These are phyloP conservation scores for Cyclanthera cordifolia DNA, from an alignment of 306 rosid genomes.

Conservation along the genomic window DNA sequence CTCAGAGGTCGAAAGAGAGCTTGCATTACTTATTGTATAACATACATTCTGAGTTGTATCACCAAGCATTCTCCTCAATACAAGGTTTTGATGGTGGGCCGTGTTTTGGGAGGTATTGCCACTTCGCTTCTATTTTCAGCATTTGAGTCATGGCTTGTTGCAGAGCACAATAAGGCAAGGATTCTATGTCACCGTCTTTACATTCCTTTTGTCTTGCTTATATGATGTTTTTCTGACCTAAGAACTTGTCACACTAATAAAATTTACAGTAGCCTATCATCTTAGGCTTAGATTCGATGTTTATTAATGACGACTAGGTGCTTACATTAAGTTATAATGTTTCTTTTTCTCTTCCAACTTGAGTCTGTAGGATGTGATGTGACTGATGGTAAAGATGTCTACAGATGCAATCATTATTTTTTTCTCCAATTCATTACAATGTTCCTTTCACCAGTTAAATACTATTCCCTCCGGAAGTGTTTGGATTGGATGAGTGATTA, in stretches of 20 bases:
- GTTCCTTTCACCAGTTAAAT: too few species aligned
- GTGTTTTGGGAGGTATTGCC: constrained; percentile 89
- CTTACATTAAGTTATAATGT: neutral
- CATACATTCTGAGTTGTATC: constrained; percentile 86
- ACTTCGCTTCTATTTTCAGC: constrained; percentile 92
- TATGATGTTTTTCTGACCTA: neutral
- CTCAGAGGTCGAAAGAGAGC: constrained; percentile 99
- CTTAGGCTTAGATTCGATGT: neutral
- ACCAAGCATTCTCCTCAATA: constrained; percentile 93
- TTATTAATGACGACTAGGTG: neutral
- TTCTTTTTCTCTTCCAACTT: neutral
- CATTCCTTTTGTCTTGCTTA: neutral
- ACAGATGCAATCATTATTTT: neutral
- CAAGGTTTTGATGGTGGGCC: constrained; percentile 85
- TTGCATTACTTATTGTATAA: constrained; percentile 77
- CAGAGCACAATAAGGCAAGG: constrained; percentile 90
- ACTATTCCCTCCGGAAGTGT: too few species aligned
- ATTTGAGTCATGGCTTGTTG: constrained; percentile 98
- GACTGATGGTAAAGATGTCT: neutral
- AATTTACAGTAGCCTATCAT: neutral
- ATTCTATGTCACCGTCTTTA: neutral
- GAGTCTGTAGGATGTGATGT: constrained; percentile 9
- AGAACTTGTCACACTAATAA: too few species aligned
- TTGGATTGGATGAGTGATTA: too few species aligned
- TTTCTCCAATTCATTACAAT: too few species aligned